Evolutionary conservation across 192 early-diverging fungal species (phyloP), one percentile per base, ranked within the genome.

Genomic region (Dispira simplex): DNA sequence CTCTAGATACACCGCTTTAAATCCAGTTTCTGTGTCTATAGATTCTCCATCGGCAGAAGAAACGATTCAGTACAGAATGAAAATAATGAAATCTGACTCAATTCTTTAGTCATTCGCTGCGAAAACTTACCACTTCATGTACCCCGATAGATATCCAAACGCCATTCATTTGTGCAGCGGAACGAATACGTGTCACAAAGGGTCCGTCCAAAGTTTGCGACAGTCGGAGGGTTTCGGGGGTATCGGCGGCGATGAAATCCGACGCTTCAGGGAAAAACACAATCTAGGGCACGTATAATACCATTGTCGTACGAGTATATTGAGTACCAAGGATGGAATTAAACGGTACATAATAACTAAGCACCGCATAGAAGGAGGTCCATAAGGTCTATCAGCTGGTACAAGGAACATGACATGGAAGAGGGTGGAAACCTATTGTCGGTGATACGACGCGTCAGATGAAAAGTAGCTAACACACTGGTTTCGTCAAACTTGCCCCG

Each of bases 211-310:
- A 63, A 0, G 71, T 49, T 46, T 79, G 75, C 1, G 86, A 75
- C 16, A 87, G 73, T 16, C 65, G 53, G 0, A 74, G 46, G 11
- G 78, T 69, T 52, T 84, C 75, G 46, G 75, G 70, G 26, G 68
- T 76, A 45, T 67, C 70, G 25, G 77, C 75, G 13, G 85, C 78
- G 43, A 91, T 85, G 65, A 87, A 93, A 72, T 93, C 90, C 28
- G 83, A 86, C 39, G 88, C 82, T 63, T 93, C 90, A 0, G 90
- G 90, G 21, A 93, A 70, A 72, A 91, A 91, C 27, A 91, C 66
- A 73, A 87, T 82, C 79, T 83, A 63, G 21, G 26, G 16, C 23
- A 12, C 11, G 27, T 48, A 21, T n/a, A 51, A 20, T 46, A 46
- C 60, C 32, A 39, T 39, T 39, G 32, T 39, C 3, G 32, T 6